Evolutionary conservation across 768 basidiomycete species (phyloP), one percentile per base, ranked within the genome.

Genomic region (Calocybe indica): DNA sequence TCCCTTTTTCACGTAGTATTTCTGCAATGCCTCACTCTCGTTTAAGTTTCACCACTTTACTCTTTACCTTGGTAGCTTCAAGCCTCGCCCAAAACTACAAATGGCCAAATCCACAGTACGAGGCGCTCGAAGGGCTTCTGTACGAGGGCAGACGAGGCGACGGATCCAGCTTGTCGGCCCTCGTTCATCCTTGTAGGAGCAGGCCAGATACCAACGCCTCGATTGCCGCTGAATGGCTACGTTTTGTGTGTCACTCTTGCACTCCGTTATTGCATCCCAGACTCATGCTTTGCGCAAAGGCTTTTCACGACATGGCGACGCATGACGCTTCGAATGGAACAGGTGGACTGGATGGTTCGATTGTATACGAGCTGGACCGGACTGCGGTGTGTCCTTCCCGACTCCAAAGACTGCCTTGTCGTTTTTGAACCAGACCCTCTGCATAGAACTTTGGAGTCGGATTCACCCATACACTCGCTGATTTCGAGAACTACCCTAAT

Each of bases 281-380:
- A 11, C 47, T 42, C 14, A 29, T 12, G 7, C 43, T 28, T 33
- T 43, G 12, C 54, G 47, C 43, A 14, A 37, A 75, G 73, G 70
- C 74, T 31, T 78, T 74, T 52, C 76, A 79, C 54, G 76, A 79
- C 58, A 69, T 71, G 64, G 66, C 74, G 13, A 73, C 75, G 6
- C 65, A 74, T 44, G 68, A 77, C 52, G 60, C 62, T 29, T 61
- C 67, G n/a, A 64, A 68, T 55, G 74, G 73, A 6, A 67, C 66
- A 1, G 77, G 75, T 14, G 76, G 77, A n/a, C 37, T 79, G 45
- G 77, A 79, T 49, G 72, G 71, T 14, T 75, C 73, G 6, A 66
- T 79, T 48, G 69, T 63, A 14, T 76, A 74, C 46, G 77, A 79
- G 55, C 63, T 72, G 13, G 63, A 60, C 40, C 58, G 70, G 40